Evolutionary conservation across 768 basidiomycete species (phyloP).

Genomic region (Termitomyces sp.): DNA sequence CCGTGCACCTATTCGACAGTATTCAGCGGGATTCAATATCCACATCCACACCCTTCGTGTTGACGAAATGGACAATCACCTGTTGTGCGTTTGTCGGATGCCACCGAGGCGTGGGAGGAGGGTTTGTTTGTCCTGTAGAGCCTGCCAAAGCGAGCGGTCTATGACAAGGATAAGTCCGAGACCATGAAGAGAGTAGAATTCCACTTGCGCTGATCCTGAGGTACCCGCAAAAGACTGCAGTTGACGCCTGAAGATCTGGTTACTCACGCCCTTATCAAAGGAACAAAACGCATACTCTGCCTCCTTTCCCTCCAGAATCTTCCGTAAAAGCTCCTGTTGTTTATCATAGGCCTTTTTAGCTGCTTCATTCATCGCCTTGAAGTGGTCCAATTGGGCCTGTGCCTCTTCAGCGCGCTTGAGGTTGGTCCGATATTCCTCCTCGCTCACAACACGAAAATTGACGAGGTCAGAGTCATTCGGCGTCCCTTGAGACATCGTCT

Average conservation of each 20-base stretch:
- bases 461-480: slow-evolving; percentile 4
- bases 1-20: background rate
- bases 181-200: background rate
- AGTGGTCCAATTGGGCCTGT: slow-evolving; percentile 25
- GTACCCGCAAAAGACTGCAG: slow-evolving; percentile 3
- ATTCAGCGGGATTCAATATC: background rate
- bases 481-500: slow-evolving; percentile 14
- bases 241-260: slow-evolving; percentile 7
- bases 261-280: background rate
- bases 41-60: background rate
- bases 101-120: background rate
- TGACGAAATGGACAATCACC: background rate
- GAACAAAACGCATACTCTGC: slow-evolving; percentile 14
- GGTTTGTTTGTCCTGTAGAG: slow-evolving; percentile 3
- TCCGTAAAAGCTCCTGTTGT: slow-evolving; percentile 10
- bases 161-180: background rate
- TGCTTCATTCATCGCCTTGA: slow-evolving; percentile 32
- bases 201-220: background rate
- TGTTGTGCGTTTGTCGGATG: background rate
- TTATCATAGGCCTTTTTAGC: slow-evolving; percentile 29
- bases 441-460: slow-evolving; percentile 12
- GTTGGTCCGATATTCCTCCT: slow-evolving; percentile 26
- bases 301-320: slow-evolving; percentile 13
- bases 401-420: slow-evolving; percentile 22
- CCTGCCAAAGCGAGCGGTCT: slow-evolving; percentile 1